These are phyloP conservation scores for Microbotryum intermedium DNA, from an alignment of 1,284 basidiomycete species.

Conservation along the genomic window DNA sequence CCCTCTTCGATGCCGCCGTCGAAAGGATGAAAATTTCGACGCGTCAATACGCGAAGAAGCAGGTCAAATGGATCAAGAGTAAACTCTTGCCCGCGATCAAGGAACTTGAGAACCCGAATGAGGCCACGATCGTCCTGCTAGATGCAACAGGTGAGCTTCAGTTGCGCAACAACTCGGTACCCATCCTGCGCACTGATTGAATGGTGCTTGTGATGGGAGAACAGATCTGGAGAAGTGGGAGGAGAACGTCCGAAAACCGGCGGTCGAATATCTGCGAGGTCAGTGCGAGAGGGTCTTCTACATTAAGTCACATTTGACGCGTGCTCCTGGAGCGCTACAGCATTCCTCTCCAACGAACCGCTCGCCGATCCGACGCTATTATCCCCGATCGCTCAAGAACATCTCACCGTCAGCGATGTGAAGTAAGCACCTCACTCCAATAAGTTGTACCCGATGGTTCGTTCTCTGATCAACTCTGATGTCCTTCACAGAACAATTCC, in stretches of 20 bases:
- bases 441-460: neutral
- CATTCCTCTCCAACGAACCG: slow-evolving; percentile 49
- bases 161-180: too few relatives aligned
- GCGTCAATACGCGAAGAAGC: slow-evolving; percentile 81
- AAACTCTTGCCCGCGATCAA: slow-evolving; percentile 72
- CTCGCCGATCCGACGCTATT: slow-evolving; percentile 55
- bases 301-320: neutral
- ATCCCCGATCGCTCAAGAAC: slow-evolving; percentile 49
- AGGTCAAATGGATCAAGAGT: slow-evolving; percentile 86
- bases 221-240: slow-evolving; percentile 56
- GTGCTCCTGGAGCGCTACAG: slow-evolving; percentile 40
- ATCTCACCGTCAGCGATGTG: slow-evolving; percentile 26
- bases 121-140: slow-evolving; percentile 48
- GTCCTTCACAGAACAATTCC: neutral
- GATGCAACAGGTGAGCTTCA: slow-evolving; percentile 61
- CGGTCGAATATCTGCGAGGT: slow-evolving; percentile 30
- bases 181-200: neutral
- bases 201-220: too few relatives aligned
- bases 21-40: slow-evolving; percentile 80
- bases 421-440: neutral
- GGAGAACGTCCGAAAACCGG: slow-evolving; percentile 34
- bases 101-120: slow-evolving; percentile 38
- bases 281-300: neutral
- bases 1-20: slow-evolving; percentile 52
- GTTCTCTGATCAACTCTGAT: neutral